Evolutionary conservation across 495 filamentous ascomycete species (phyloP).

Genomic region (Neurospora sp.): DNA sequence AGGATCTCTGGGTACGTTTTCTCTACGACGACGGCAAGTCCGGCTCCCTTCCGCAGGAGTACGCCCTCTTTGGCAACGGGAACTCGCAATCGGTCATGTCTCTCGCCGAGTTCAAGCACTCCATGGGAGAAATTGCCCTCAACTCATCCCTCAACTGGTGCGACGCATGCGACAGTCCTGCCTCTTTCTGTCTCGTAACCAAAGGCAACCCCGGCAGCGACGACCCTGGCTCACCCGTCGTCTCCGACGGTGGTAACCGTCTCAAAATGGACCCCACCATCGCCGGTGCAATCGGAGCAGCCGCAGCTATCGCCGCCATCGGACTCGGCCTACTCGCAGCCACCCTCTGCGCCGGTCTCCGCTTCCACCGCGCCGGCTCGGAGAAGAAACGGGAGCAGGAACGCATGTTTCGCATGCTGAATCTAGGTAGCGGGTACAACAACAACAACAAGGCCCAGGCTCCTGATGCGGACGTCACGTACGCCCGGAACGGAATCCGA

Average conservation of each 20-base stretch:
- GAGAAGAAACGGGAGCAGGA: slow-evolving; percentile 9
- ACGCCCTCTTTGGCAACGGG: slow-evolving; percentile 23
- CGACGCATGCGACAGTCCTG: slow-evolving; percentile 13
- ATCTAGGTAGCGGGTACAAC: slow-evolving; percentile 22
- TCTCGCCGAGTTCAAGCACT: slow-evolving; percentile 15
- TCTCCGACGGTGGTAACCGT: background rate
- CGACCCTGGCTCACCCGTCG: slow-evolving; percentile 4
- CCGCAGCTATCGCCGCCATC: slow-evolving; percentile 16
- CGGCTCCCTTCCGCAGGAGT: slow-evolving; percentile 12
- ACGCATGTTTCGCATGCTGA: slow-evolving; percentile 24
- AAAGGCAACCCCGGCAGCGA: background rate
- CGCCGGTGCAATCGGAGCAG: slow-evolving; percentile 30
- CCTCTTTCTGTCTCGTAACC: slow-evolving; percentile 17
- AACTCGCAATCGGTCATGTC: slow-evolving; percentile 15
- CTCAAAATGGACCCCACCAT: slow-evolving; percentile 12
- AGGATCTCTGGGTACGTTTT: slow-evolving; percentile 30
- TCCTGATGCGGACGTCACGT: slow-evolving; percentile 24
- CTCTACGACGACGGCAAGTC: slow-evolving; percentile 26
- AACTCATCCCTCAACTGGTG: slow-evolving; percentile 22
- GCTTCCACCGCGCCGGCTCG: slow-evolving; percentile 13
- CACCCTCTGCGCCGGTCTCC: slow-evolving; percentile 20
- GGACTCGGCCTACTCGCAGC: slow-evolving; percentile 11
- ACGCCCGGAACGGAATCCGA: slow-evolving; percentile 17
- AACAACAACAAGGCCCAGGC: background rate
- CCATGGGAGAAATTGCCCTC: slow-evolving; percentile 17